Evolutionary conservation across 768 basidiomycete genomes (phyloP), one percentile per base, ranked within the genome.

Genomic region (Pleurotus platypus): DNA sequence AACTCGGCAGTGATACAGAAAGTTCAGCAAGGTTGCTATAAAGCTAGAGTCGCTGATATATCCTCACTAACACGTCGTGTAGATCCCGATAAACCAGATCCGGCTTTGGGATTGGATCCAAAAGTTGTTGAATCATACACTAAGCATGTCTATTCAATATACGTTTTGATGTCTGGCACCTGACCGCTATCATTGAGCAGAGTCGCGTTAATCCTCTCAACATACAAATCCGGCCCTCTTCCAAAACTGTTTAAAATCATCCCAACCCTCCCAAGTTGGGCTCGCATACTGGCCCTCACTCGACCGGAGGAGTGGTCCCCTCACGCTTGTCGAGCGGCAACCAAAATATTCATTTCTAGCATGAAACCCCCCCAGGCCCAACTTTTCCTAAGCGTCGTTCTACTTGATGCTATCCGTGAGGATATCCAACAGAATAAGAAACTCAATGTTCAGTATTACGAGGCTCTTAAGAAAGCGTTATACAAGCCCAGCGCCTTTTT

Each of bases 181-280:
- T 35, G n/a, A 9, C 30, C n/a, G 5, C 38, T 20, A 39, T 24
- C 30, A 37, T 53, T 24, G 22, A 0, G 8, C 46, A 98, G 96
- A 75, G 81, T 98, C 55, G 97, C 94, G 15, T 72, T 81, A 58
- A 85, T 95, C 59, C 81, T 99, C 30, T 86, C 82, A 43, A 86
- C 87, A 56, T 98, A 99, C 77, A 92, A 90, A 64, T 94, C 94
- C 12, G 95, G 95, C 0, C 87, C 94, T 1, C 81, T 99, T 1
- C 97, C 97, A 27, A 98, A 98, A 74, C 80, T 94, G 2, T 95
- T 99, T 85, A 99, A 99, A 78, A 90, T 99, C 60, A 90, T 99
- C 46, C 97, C 97, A 18, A 90, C 95, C 9, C 85, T 98, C 22
- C 90, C 93, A 2, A 87, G 91, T 59, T 99, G 97, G 97, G 94